phyloP scores from a whole-genome alignment of 139 green algal species.

The Volvox africanus region DNA sequence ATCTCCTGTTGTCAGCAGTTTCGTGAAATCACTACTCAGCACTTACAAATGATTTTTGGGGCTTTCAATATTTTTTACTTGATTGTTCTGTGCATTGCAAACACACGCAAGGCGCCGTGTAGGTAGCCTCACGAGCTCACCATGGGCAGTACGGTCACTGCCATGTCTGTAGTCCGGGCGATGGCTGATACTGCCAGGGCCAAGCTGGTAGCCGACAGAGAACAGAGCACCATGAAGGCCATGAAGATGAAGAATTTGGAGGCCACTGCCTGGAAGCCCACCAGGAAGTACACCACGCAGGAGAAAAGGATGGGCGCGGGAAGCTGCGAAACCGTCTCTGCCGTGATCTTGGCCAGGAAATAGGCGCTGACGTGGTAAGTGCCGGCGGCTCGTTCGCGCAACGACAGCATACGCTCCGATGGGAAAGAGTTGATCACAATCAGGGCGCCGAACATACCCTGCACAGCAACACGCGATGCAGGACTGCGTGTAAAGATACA shows the following conservation, averaged over 20 bases:
- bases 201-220: constrained; percentile 55
- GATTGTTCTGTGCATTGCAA: too few species aligned
- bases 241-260: constrained; percentile 49
- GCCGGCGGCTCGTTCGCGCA: constrained; percentile 66
- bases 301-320: constrained; percentile 61
- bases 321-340: constrained; percentile 63
- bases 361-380: constrained; percentile 72
- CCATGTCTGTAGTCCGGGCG: constrained; percentile 59
- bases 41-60: too few species aligned
- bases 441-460: constrained; percentile 68
- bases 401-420: constrained; percentile 62
- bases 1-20: too few species aligned
- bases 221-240: constrained; percentile 71
- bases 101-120: not conserved
- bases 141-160: constrained; percentile 60
- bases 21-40: too few species aligned
- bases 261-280: constrained; percentile 59
- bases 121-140: constrained; percentile 11
- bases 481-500: not conserved
- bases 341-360: constrained; percentile 68
- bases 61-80: too few species aligned
- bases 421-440: constrained; percentile 73
- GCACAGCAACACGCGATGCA: not conserved
- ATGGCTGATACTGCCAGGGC: constrained; percentile 58
- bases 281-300: constrained; percentile 70